Base-by-base conservation (phyloP, 805 yeast genomes). In the Yarrowia divulgata region DNA sequence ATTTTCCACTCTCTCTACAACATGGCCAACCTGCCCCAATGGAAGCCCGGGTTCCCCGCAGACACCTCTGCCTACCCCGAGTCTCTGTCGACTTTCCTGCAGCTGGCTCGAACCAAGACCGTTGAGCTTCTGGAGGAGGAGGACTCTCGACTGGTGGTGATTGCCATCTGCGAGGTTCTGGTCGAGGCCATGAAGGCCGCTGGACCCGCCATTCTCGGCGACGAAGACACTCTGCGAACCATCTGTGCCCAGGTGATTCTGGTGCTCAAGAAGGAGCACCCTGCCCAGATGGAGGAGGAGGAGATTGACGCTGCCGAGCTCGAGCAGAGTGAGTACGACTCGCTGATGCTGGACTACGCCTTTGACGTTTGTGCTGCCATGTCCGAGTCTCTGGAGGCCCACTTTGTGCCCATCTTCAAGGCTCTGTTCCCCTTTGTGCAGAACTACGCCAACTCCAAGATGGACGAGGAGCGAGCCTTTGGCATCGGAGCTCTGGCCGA, bases 401-500 rank as follows among this genome's bases (percentile, higher is more conserved):
- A 91, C 75, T 95, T 95, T 77, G 82, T 80, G 74, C 87, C 86
- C 75, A 83, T 93, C 72, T 92, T 94, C 76, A 83, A 81, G 43
- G 84, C 90, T 39, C 90, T 89, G 85, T 88, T 89, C 79, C 88
- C 86, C 72, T 82, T 85, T 68, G 82, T 93, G 67, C 78, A 85
- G 70, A 76, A 83, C 68, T 85, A 86, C 76, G 85, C 85, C 74
- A 82, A 82, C 72, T 85, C 89, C 70, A 87, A 87, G 78, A 86
- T 89, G 67, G 85, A 85, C 78, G 83, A 85, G 73, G 93, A 90
- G 83, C 87, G 98, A 78, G 90, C 90, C 40, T 84, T 90, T 68
- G 89, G 96, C 57, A 86, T 91, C 72, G 98, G 98, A 72, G 90
- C 95, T 50, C 82, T 92, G 72, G 97, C 98, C 58, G 99, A 94